Base-by-base conservation (phyloP, 441 rosid genomes). In the Adansonia rubrostipa region DNA sequence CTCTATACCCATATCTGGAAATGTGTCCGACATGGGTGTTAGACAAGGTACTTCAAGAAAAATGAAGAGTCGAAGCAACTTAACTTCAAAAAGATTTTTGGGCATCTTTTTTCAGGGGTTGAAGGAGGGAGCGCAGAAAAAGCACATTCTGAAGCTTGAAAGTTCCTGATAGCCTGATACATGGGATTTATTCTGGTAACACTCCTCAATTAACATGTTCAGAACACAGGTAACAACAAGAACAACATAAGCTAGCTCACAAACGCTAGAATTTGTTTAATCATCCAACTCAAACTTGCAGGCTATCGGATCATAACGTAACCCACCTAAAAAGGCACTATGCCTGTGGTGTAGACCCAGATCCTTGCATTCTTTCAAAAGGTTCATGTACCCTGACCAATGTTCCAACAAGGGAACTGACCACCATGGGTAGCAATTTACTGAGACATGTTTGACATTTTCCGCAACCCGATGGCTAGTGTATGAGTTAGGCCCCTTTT, bases 371-470 rank as follows among this genome's bases (percentile, higher is more conserved):
- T 28, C 42, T 28, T 62, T 63, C 67, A 33, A 28, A 28, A 63
- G 6, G 67, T 63, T 63, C 67, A 63, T 63, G 67, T 63, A 63
- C 9, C 44, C 68, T 14, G 15, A 63, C 20, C 68, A 33, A 33
- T 63, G 45, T 63, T 62, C 67, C 67, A 62, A 62, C 44, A 28
- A 6, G 17, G 44, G 67, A 3, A 28, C 67, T 28, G 67, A 62
- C 13, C 44, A 62, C 7, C 42, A 62, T 5, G 6, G 44, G 3
- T 62, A 28, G 33, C 67, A 62, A 62, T 28, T 33, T 28, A 28
- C 9, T 6, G 4, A 28, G 67, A 62, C 9, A 13, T 4, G 44
- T 62, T 62, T 14, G 9, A 63, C 5, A 10, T 40, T 33, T 14
- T 63, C 36, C 45, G 20, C 19, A 36, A 62, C 44, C 44, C 44